Base-by-base conservation (phyloP, 352 stramenopile species). In the Pythium oligandrum region DNA sequence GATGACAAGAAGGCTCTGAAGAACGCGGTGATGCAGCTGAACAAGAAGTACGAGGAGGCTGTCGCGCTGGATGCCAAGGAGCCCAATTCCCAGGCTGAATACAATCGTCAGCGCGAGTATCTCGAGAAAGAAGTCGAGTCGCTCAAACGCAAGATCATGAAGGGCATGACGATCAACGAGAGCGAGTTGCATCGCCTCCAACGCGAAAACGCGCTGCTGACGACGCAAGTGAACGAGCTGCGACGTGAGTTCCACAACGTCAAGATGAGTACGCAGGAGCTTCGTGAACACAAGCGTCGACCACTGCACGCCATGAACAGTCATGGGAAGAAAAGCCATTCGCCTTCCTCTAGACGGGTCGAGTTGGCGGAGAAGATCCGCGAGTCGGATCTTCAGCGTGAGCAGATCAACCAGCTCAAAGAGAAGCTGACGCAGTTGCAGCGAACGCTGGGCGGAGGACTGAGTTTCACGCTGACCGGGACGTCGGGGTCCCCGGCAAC, bases 131-230 rank as follows among this genome's bases (percentile, higher is more conserved):
- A 90, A 40, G 78, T 97, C 0, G 73, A 90, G 50, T 85, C 75
- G 11, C 75, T 98, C n/a, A 96, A 97, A 68, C 70, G 82, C 33
- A 96, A 93, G 65, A 89, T 95, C 60, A 81, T 93, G 57, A 95
- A 95, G 52, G 80, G 78, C 4, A 86, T 94, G 75, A 71, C 75
- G 5, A 89, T 90, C 63, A 90, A 80, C 53, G 80, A 92, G 51
- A 89, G 68, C 53, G 84, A 95, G 32, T 53, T 93, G 34, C 76
- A 90, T 59, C 75, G 84, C 0, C 53, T 93, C 4, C 82, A 93
- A 63, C 82, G 84, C 6, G 82, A 95, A 53, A 93, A 95, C 46
- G 82, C 81, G 12, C 50, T 90, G 44, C 64, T 95, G 3, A 95
- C 82, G 3, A 87, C 63, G 0, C 79, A 95, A 54, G 84, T 93